Conservation (phyloP, 1,284 basidiomycete species). For the Vanrija sp. region DNA sequence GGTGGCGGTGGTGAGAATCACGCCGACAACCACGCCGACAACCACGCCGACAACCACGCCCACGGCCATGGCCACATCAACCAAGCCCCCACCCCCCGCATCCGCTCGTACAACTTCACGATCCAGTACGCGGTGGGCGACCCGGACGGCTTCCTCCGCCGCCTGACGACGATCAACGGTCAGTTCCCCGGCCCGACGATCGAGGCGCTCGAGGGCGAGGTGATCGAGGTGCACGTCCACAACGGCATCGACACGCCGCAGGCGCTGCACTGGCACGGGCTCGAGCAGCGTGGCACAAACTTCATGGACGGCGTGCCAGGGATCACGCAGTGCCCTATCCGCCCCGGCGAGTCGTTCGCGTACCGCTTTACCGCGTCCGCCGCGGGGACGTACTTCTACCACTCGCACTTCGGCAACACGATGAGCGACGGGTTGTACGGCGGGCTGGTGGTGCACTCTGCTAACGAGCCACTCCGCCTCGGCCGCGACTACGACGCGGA, state of each 20-base stretch:
- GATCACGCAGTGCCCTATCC: constrained; percentile 53
- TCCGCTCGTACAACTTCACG: not conserved
- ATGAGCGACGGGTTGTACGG: constrained; percentile 31
- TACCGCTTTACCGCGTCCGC: constrained; percentile 43
- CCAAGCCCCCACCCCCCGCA: not conserved
- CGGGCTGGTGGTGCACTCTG: constrained; percentile 29
- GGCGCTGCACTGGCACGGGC: constrained; percentile 33
- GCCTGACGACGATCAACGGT: constrained; percentile 1
- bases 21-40: too few species aligned
- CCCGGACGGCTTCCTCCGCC: constrained; percentile 1
- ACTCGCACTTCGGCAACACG: constrained; percentile 35
- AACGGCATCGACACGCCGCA: constrained; percentile 23
- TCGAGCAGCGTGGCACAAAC: constrained; percentile 23
- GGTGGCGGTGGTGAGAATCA: too few species aligned
- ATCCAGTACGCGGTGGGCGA: not conserved
- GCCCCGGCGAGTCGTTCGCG: constrained; percentile 51
- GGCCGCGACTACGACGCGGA: constrained; percentile 27
- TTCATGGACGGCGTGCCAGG: constrained; percentile 36
- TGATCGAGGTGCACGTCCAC: constrained; percentile 23
- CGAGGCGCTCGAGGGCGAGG: constrained; percentile 32
- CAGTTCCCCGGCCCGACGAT: constrained; percentile 24
- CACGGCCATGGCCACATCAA: too few species aligned
- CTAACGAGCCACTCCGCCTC: constrained; percentile 11
- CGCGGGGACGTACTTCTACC: constrained; percentile 33
- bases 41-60: too few species aligned